Base-by-base conservation (phyloP, 2,329 filamentous ascomycete genomes). In the Pestalotiopsis sp. region DNA sequence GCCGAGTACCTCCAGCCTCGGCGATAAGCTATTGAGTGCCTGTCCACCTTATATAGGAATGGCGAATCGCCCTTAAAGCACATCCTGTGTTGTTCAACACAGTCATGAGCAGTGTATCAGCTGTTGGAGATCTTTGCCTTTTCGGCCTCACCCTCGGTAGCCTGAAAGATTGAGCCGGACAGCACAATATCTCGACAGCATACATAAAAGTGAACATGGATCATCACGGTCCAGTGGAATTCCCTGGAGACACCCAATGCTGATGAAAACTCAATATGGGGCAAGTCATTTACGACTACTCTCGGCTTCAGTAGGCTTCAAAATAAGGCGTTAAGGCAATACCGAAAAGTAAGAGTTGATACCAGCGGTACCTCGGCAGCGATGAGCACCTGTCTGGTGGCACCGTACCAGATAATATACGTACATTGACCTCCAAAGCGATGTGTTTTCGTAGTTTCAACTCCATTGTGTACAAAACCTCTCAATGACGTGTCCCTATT, bases 1-100 rank as follows among this genome's bases (percentile, higher is more conserved):
- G 83, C 84, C 68, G 79, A 81, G 31, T 91, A 88, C 75, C 80
- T 91, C 20, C 78, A 83, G 66, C 66, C 75, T 39, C 74, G 77
- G 62, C 76, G 74, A 73, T 78, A 68, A 71, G 36, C n/a, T 27
- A 59, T 17, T 23, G 6, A 12, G 57, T 11, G 3, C 25, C 12
- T 23, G 23, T 59, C 45, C 14, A 9, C 20, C 20, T 9, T 2
- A 52, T n/a, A 23, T 13, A 52, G 45, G n/a, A 52, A 52, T 36
- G 31, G 31, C 45, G 9, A 23, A 20, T n/a, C 45, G 11, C 20
- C 20, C 45, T 20, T 9, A 7, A n/a, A n/a, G 6, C 7, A 36
- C 31, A 36, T 36, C 31, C 31, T 36, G 31, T 36, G 31, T 36
- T 9, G 7, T 36, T 36, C 31, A 36, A 36, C 31, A 36, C 31